Conservation (phyloP, 208 protist species). For the Crithidia sp. region DNA sequence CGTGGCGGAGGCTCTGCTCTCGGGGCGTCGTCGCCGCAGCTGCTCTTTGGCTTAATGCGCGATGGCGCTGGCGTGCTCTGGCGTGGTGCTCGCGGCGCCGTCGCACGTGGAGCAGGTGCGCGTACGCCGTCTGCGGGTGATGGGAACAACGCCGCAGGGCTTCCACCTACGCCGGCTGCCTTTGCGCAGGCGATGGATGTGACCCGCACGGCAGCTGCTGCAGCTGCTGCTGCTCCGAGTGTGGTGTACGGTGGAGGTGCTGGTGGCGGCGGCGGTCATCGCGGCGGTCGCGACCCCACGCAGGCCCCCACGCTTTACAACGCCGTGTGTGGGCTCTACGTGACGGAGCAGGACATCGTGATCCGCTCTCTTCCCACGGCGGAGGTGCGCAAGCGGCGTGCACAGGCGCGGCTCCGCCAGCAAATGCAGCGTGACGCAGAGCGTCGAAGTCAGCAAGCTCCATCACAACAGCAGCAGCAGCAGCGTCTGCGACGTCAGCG, state of each 20-base stretch:
- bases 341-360: conserved; percentile 42
- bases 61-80: conserved; percentile 16
- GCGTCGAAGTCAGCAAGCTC: not conserved
- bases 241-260: not conserved
- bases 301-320: conserved; percentile 37
- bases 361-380: conserved; percentile 31
- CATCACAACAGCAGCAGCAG: conserved; percentile 10
- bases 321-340: conserved; percentile 35
- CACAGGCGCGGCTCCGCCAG: conserved; percentile 7
- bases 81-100: not conserved
- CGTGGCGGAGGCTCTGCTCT: no score
- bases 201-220: not conserved
- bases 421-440: not conserved
- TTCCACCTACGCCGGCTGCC: not conserved
- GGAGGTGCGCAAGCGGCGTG: conserved; percentile 12
- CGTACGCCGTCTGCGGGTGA: not conserved
- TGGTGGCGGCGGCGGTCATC: not conserved
- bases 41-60: conserved; percentile 2
- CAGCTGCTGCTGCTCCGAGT: conserved; percentile 1
- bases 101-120: not conserved
- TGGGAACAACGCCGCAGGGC: not conserved
- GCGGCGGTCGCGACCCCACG: conserved; percentile 18
- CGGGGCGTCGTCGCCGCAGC: not conserved
- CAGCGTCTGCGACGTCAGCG: not conserved
- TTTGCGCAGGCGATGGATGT: no score